phyloP scores from a whole-genome alignment of 2,329 filamentous ascomycete genomes.

The Colletotrichum paranaense region DNA sequence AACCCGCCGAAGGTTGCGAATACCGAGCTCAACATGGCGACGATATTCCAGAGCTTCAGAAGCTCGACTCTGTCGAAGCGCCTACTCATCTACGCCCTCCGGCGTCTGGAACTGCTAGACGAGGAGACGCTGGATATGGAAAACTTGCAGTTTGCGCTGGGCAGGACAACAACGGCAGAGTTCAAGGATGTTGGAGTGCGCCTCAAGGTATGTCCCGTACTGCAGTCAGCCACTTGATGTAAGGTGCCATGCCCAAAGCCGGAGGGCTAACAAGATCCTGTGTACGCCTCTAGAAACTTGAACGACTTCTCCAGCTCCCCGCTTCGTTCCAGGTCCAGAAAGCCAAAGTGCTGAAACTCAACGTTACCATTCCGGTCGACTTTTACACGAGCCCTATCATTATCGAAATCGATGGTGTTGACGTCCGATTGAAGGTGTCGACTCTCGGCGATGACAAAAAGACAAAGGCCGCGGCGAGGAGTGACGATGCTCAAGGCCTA shows the following conservation, averaged over 20 bases:
- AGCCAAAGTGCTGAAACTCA: conserved; percentile 80
- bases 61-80: conserved; percentile 86
- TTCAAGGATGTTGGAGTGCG: conserved; percentile 87
- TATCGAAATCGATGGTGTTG: conserved; percentile 84
- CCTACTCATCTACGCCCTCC: conserved; percentile 86
- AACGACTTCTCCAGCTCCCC: conserved; percentile 79
- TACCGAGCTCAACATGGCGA: conserved; percentile 68
- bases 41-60: conserved; percentile 74
- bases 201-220: conserved; percentile 69
- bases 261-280: neutral
- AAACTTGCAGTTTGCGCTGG: conserved; percentile 85
- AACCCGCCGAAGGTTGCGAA: neutral
- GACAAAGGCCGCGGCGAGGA: conserved; percentile 39
- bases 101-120: conserved; percentile 86
- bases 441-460: conserved; percentile 43
- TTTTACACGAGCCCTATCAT: conserved; percentile 87
- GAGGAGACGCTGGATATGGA: conserved; percentile 88
- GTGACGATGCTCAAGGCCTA: conserved; percentile 53
- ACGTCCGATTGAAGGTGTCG: conserved; percentile 72
- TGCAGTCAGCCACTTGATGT: neutral
- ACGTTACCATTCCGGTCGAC: conserved; percentile 87
- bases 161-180: conserved; percentile 84
- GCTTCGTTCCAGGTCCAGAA: conserved; percentile 76
- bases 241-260: neutral
- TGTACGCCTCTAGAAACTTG: conserved; percentile 75